Conservation (phyloP, 257 asterid species). For the Salvia miltiorrhiza region DNA sequence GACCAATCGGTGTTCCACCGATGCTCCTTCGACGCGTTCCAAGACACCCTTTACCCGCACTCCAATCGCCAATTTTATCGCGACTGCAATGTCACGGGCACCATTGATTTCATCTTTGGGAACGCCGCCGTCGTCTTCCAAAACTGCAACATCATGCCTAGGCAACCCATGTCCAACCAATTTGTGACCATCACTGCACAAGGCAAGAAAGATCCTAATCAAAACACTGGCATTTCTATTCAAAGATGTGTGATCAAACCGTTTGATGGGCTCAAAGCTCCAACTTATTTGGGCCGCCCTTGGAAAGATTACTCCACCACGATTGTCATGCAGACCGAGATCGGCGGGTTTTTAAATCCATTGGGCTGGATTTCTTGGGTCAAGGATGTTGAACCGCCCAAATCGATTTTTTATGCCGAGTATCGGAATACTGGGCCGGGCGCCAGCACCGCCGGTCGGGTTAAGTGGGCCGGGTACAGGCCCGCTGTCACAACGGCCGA, state of each 20-base stretch:
- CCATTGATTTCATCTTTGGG: slow-evolving; percentile 82
- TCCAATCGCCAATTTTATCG: slow-evolving; percentile 81
- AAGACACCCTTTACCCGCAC: slow-evolving; percentile 82
- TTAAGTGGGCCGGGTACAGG: slow-evolving; percentile 63
- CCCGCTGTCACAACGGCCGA: slow-evolving; percentile 32
- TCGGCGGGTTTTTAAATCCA: slow-evolving; percentile 51
- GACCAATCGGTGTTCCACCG: slow-evolving; percentile 50
- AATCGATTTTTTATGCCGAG: slow-evolving; percentile 64
- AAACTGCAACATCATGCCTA: slow-evolving; percentile 61
- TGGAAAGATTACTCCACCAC: slow-evolving; percentile 68
- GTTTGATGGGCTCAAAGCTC: slow-evolving; percentile 29
- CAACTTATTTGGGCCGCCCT: slow-evolving; percentile 68
- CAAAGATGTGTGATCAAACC: slow-evolving; percentile 51
- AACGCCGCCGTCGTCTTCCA: slow-evolving; percentile 67
- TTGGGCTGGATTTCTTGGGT: slow-evolving; percentile 72
- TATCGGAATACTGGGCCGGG: slow-evolving; percentile 66
- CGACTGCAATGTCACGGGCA: slow-evolving; percentile 65
- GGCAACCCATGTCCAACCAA: slow-evolving; percentile 64
- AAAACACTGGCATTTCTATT: slow-evolving; percentile 57
- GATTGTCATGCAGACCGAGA: slow-evolving; percentile 43
- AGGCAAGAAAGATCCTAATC: slow-evolving; percentile 65
- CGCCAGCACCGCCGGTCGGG: slow-evolving; percentile 35
- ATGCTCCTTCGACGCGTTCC: slow-evolving; percentile 59
- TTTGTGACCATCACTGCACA: slow-evolving; percentile 80
- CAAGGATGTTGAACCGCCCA: slow-evolving; percentile 33